A percentile compares a stretch with the other conserved stretches of the same genome.
These are phyloP conservation scores for Apiotrichum domesticum DNA, from an alignment of 1,284 basidiomycete genomes.

Conservation along the genomic window DNA sequence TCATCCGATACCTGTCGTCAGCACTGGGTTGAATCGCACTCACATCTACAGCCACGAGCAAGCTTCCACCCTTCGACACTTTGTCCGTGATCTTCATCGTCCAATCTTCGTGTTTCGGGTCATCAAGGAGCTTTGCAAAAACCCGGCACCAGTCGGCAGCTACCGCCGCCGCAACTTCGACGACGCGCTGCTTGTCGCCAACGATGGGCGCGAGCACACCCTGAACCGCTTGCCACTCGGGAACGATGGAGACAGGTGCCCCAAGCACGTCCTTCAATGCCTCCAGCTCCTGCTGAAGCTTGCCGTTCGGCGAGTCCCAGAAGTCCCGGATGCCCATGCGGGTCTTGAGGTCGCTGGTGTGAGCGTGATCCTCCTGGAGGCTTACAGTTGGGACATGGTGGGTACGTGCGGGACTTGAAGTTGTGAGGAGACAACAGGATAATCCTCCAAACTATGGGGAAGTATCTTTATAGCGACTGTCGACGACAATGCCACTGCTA, in stretches of 20 bases:
- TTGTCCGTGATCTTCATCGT: not conserved
- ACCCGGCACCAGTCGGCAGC: not conserved
- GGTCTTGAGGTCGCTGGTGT: not conserved
- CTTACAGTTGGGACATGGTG: no score
- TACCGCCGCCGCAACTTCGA: not conserved
- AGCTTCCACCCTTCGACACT: no score
- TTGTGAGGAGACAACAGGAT: no score
- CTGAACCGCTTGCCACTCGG: not conserved
- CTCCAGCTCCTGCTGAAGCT: not conserved
- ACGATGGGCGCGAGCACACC: not conserved
- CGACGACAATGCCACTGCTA: no score
- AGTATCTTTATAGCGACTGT: no score
- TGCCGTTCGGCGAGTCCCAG: not conserved
- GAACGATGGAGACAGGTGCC: not conserved
- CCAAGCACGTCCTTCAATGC: not conserved
- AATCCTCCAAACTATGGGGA: no score
- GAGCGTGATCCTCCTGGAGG: not conserved
- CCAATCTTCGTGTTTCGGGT: not conserved
- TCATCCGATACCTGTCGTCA: not conserved
- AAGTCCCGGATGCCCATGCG: not conserved
- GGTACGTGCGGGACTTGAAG: no score
- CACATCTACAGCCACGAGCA: not conserved
- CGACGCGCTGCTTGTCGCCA: not conserved
- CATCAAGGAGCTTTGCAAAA: not conserved
- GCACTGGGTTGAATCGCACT: not conserved